Evolutionary conservation across 192 early-diverging fungal genomes (phyloP).

Genomic region (Entophlyctis luteolus): DNA sequence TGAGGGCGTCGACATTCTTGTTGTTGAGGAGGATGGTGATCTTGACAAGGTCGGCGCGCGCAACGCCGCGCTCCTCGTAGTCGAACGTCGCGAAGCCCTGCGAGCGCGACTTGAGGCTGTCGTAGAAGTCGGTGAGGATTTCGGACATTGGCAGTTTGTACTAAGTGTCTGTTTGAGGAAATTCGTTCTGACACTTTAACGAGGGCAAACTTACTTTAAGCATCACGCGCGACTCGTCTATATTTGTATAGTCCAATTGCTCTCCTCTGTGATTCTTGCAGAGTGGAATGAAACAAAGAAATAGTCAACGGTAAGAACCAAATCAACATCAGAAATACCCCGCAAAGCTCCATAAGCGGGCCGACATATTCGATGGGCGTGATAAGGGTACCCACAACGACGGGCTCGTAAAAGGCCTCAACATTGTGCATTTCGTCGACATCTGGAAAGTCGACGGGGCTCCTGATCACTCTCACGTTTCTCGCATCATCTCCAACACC

Average conservation of each 20-base stretch:
- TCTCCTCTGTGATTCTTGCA: constrained; percentile 71
- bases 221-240: constrained; percentile 65
- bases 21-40: constrained; percentile 88
- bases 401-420: constrained; percentile 73
- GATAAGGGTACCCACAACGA: constrained; percentile 86
- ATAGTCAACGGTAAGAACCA: neutral
- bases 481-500: constrained; percentile 1
- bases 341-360: constrained; percentile 50
- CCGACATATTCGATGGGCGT: constrained; percentile 66
- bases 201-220: neutral
- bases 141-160: constrained; percentile 87
- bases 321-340: constrained; percentile 37
- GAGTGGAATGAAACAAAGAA: neutral
- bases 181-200: constrained; percentile 27
- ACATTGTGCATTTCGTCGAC: constrained; percentile 59
- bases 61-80: constrained; percentile 91
- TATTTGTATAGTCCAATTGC: constrained; percentile 79
- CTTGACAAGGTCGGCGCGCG: constrained; percentile 77
- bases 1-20: constrained; percentile 88
- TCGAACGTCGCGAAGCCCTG: constrained; percentile 91
- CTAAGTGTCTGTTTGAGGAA: constrained; percentile 38
- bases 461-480: constrained; percentile 54
- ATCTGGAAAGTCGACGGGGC: constrained; percentile 91
- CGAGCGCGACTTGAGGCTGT: constrained; percentile 85
- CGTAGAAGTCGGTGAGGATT: constrained; percentile 93